Base-by-base conservation (phyloP, 352 stramenopile species). In the Globisporangium irregulare region DNA sequence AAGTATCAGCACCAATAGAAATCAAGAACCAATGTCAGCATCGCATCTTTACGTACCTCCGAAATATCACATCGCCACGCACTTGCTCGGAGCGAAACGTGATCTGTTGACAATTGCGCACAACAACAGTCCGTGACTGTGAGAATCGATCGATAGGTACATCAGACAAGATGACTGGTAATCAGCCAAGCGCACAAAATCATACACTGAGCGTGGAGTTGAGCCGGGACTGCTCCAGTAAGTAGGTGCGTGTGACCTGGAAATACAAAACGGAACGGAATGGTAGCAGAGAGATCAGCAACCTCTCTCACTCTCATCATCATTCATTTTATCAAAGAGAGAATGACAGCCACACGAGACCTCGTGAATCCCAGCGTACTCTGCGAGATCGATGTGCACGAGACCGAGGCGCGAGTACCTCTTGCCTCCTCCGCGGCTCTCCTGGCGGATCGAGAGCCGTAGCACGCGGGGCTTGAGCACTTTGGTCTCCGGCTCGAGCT, bases 31-130 rank as follows among this genome's bases (percentile, higher is more conserved):
- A 51, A 51, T 4, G 22, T 22, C 18, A 51, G 10, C 34, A 41
- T 41, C 34, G 34, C 34, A 22, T 22, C 29, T 32, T 32, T 32
- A 32, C 29, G 1, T 32, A 60, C 48, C 72, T 68, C 59, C 75
- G 68, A 50, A 78, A 81, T 62, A 81, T 73, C 27, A 81, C 76
- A 27, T 83, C 74, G 25, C 69, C 72, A 12, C 70, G 57, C 15
- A 75, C 59, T 71, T 83, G 74, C 15, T 77, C 61, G 5, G 66
- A 64, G 18, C 48, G 59, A 14, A 80, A 67, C 9, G 70, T 76
- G 51, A 84, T 67, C 76, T 81, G 50, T 56, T 22, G 1, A 25
- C 34, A 20, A 59, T n/a, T 20, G 41, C n/a, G 15, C 4, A 22
- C 41, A 50, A 50, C 41, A 48, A 15, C 14, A 32, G 3, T 48